Evolutionary conservation across 169 alveolate genomes (phyloP).

Genomic region (Eimeria acervulina): DNA sequence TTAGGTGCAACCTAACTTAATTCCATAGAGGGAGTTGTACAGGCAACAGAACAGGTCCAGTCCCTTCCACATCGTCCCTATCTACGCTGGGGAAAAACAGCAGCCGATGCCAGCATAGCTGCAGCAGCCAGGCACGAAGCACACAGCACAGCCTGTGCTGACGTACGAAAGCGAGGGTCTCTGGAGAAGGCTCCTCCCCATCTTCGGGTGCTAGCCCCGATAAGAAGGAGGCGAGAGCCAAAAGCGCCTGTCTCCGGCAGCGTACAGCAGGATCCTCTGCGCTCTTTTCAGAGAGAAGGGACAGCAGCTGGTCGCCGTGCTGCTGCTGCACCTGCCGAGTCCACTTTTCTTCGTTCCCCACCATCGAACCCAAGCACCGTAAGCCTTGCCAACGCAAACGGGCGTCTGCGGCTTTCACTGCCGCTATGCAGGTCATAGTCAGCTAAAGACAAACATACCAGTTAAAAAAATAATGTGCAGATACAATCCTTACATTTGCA

Average conservation of each 20-base stretch:
- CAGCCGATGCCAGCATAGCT: background rate
- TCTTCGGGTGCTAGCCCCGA: conserved; percentile 69
- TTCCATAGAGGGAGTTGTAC: background rate
- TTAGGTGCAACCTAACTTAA: background rate
- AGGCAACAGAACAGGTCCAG: background rate
- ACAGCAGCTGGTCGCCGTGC: conserved; percentile 60
- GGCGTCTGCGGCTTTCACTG: conserved; percentile 23
- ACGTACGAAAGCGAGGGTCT: conserved; percentile 68
- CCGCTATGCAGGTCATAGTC: conserved; percentile 50
- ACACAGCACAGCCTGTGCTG: background rate
- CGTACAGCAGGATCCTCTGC: conserved; percentile 26
- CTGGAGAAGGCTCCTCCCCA: conserved; percentile 70
- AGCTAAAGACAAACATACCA: conserved; percentile 19
- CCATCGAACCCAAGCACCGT: conserved; percentile 43
- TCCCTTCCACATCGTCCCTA: background rate
- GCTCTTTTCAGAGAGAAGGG: conserved; percentile 44
- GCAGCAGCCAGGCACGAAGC: background rate
- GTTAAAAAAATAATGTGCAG: background rate
- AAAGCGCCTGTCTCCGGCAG: conserved; percentile 64
- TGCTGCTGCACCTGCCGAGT: conserved; percentile 54
- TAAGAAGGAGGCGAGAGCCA: conserved; percentile 68
- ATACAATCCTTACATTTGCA: background rate
- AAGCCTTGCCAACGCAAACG: conserved; percentile 70
- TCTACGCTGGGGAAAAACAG: background rate
- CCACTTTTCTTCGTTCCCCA: conserved; percentile 71